Conservation (phyloP, 768 basidiomycete genomes). For the Harrya chromipes region DNA sequence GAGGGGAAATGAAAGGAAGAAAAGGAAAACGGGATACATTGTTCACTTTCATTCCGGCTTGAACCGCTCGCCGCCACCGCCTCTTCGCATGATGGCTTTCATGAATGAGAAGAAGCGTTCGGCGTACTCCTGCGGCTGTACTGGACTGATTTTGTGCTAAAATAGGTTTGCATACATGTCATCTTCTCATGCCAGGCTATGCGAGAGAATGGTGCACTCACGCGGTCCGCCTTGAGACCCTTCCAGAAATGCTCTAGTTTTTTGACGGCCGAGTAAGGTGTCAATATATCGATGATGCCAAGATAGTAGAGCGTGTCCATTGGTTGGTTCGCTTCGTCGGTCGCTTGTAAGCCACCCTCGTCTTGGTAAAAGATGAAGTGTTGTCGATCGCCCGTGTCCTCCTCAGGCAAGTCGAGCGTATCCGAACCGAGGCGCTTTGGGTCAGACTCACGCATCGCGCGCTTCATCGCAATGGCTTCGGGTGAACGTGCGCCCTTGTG, state of each 20-base stretch:
- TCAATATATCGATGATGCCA: constrained; percentile 95
- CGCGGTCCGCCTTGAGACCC: constrained; percentile 80
- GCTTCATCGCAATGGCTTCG: constrained; percentile 81
- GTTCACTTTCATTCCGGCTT: constrained; percentile 36
- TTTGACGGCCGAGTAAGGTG: constrained; percentile 79
- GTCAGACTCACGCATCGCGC: constrained; percentile 81
- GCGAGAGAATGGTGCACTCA: constrained; percentile 40
- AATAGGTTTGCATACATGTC: background rate
- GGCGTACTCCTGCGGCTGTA: constrained; percentile 83
- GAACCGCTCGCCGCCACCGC: constrained; percentile 58
- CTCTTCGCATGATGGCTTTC: constrained; percentile 81
- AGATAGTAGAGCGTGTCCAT: constrained; percentile 87
- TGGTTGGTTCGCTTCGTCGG: constrained; percentile 75
- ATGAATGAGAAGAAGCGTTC: constrained; percentile 87
- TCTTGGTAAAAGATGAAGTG: constrained; percentile 96
- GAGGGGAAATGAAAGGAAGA: background rate
- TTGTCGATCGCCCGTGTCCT: constrained; percentile 52
- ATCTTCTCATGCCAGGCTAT: constrained; percentile 2
- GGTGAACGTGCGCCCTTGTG: constrained; percentile 56
- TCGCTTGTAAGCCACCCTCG: constrained; percentile 89
- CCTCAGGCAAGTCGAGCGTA: constrained; percentile 56
- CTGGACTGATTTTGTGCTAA: constrained; percentile 94
- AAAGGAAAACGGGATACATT: background rate
- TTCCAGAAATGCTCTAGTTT: constrained; percentile 90
- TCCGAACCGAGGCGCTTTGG: constrained; percentile 61